A percentile compares a stretch with the other conserved stretches of the same genome.
These are phyloP conservation scores for Sequoiadendron giganteum DNA, from an alignment of 75 land plant species.

Conservation along the genomic window DNA sequence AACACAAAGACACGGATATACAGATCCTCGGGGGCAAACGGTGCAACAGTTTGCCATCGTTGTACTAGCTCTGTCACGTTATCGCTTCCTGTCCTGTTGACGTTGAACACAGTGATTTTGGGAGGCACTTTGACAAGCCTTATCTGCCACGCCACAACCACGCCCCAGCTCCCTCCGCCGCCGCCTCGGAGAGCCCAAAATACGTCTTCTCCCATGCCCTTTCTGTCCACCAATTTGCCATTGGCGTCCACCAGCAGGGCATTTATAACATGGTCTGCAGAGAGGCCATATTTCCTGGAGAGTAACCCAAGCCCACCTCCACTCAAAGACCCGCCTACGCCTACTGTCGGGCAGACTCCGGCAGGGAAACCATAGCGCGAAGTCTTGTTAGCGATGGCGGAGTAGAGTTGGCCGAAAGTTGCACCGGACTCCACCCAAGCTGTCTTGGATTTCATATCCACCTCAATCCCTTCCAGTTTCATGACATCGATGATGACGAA, in stretches of 20 bases:
- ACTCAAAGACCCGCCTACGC: constrained; percentile 40
- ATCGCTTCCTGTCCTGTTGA: constrained; percentile 7
- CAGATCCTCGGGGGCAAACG: constrained; percentile 11
- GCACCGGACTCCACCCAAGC: too few relatives aligned
- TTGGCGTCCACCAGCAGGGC: too few relatives aligned
- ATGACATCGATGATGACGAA: too few relatives aligned
- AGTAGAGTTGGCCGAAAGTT: too few relatives aligned
- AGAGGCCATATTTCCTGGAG: constrained; percentile 19
- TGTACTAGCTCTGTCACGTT: constrained; percentile 18
- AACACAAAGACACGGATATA: background rate
- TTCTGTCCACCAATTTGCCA: constrained; percentile 23
- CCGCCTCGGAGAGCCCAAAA: constrained; percentile 19
- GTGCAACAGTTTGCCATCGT: constrained; percentile 16
- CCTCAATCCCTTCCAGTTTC: too few relatives aligned
- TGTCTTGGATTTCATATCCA: too few relatives aligned
- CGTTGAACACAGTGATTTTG: constrained; percentile 9
- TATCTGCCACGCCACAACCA: constrained; percentile 28
- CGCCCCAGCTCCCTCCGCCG: constrained; percentile 32
- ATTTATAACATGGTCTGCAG: too few relatives aligned
- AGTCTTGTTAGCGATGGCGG: too few relatives aligned
- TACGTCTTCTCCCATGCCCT: constrained; percentile 27
- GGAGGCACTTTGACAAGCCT: background rate
- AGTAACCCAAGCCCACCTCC: constrained; percentile 41
- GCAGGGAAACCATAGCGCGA: too few relatives aligned
- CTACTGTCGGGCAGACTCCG: constrained; percentile 37